phyloP scores from a whole-genome alignment of 2,329 filamentous ascomycete species.

The Paramyrothecium roridum region DNA sequence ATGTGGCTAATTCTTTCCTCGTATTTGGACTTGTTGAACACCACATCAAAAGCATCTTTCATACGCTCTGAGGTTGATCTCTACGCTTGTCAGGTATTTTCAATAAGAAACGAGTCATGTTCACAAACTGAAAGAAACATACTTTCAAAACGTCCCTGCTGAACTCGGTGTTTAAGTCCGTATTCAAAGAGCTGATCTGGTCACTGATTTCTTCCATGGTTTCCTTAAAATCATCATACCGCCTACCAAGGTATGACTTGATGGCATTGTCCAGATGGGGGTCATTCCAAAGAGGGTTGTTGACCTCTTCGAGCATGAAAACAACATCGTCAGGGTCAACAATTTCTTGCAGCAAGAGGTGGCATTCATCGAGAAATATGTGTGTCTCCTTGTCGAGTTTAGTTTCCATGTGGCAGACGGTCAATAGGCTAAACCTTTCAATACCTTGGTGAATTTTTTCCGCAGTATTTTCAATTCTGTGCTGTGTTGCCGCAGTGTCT shows the following conservation, averaged over 20 bases:
- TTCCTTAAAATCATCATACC: not conserved
- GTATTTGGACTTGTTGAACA: not conserved
- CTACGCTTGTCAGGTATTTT: not conserved
- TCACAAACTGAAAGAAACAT: not conserved
- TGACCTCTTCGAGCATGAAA: not conserved
- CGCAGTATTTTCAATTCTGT: not conserved
- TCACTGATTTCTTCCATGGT: not conserved
- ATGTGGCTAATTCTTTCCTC: not conserved
- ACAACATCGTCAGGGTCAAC: not conserved
- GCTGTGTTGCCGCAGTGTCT: not conserved
- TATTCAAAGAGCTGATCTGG: not conserved
- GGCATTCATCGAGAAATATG: constrained; percentile 1
- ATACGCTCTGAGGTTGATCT: not conserved
- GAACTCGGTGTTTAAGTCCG: not conserved
- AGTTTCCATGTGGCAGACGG: too few relatives aligned
- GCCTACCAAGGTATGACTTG: not conserved
- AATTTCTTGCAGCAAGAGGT: not conserved
- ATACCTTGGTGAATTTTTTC: not conserved
- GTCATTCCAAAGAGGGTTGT: not conserved
- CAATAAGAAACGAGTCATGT: not conserved
- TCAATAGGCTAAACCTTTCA: not conserved
- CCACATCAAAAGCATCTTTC: not conserved
- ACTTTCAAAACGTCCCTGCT: not conserved
- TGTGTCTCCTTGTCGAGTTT: not conserved
- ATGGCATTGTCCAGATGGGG: not conserved